Evolutionary conservation across 108 stramenopile species (phyloP), one percentile per base, ranked within the genome.

Genomic region (Conticribra weissflogii): DNA sequence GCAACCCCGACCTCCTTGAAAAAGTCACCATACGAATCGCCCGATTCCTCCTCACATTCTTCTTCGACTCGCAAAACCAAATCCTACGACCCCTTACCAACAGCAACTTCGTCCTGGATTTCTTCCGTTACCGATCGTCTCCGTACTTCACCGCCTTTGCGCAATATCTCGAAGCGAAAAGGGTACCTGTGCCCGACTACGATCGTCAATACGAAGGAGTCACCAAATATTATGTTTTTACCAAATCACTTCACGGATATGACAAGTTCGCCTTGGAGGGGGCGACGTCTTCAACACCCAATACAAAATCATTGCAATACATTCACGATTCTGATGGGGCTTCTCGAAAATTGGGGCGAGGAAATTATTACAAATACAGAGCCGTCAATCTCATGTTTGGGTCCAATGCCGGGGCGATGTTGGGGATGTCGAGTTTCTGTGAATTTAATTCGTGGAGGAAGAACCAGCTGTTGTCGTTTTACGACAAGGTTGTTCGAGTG

Each of bases 301-400:
- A 84, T 25, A 81, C 76, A 5, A 84, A 84, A 50, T 71, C 72
- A 21, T 61, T 84, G 22, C 71, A 71, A 22, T 65, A 54, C 29
- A 54, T 84, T 1, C 65, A 71, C 49, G 48, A 46, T 5, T 69
- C 67, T 9, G 83, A 84, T 28, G 83, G 76, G 2, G 83, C 81
- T 27, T 54, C 71, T 5, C 31, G 52, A 22, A 74, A 79, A 58
- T 34, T 84, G 31, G 72, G 76, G 0, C 62, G 68, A 15, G 68
- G 74, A 15, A 72, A 84, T 45, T 84, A 79, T 51, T 84, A 84
- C 83, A 84, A 84, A 54, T 84, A 84, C 50, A 63, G 83, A 18
- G 77, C 83, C 17, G 63, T 66, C 17, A 75, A 74, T 51, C 59
- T 84, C 24, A 81, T 81, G 83, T 84, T 84, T 54, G 83, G 83